Conservation (phyloP, 2,329 filamentous ascomycete species). For the Esteya vermicola region DNA sequence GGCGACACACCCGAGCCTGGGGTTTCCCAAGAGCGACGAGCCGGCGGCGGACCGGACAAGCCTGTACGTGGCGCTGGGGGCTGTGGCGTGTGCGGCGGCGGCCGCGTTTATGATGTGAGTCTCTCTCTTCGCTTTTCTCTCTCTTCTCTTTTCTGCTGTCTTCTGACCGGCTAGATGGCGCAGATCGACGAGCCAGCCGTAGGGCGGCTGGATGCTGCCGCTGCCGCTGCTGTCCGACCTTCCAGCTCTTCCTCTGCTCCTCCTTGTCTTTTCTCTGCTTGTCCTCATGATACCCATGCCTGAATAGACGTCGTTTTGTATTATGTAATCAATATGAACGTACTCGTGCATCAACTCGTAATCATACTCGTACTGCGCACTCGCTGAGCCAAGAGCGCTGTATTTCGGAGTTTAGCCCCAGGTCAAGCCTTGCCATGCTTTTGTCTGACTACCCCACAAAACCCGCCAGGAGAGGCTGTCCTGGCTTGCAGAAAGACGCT, state of each 20-base stretch:
- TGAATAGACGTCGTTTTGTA: too few relatives aligned
- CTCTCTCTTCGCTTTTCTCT: neutral
- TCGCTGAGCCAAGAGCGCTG: too few relatives aligned
- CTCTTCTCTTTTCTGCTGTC: neutral
- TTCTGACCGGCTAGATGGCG: conserved; percentile 7
- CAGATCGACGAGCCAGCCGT: conserved; percentile 8
- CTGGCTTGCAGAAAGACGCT: too few relatives aligned
- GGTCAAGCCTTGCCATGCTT: too few relatives aligned
- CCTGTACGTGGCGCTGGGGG: conserved; percentile 73
- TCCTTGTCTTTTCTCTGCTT: neutral
- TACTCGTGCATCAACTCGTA: too few relatives aligned
- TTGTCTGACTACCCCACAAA: neutral
- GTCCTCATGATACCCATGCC: conserved; percentile 1
- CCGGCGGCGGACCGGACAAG: conserved; percentile 71
- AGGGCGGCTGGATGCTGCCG: neutral
- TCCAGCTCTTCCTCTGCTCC: neutral
- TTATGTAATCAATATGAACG: too few relatives aligned
- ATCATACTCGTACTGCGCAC: too few relatives aligned
- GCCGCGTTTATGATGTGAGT: conserved; percentile 57
- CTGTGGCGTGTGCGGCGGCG: conserved; percentile 48
- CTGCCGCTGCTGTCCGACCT: too few relatives aligned
- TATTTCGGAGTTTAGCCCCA: too few relatives aligned
- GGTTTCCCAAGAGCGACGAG: conserved; percentile 81
- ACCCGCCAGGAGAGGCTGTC: neutral
- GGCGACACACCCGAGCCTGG: conserved; percentile 76